Percentiles rank a stretch among this genome's conserved stretches.
These are phyloP conservation scores for Tricholoma hemisulphureum DNA, from an alignment of 768 basidiomycete genomes.

Conservation along the genomic window DNA sequence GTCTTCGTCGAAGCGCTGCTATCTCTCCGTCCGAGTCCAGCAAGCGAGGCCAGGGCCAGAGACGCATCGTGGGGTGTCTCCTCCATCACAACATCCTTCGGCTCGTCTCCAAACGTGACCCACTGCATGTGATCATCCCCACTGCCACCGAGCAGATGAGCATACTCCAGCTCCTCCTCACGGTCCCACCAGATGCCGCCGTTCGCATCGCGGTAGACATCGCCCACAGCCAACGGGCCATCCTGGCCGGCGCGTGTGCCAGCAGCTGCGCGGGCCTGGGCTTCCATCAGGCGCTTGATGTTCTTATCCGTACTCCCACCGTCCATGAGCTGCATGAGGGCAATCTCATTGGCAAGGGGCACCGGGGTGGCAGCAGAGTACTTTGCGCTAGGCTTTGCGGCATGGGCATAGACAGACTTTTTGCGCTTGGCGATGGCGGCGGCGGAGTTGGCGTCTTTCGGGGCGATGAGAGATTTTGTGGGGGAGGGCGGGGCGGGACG, in stretches of 20 bases:
- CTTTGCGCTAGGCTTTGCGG: slow-evolving; percentile 30
- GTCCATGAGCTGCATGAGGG: slow-evolving; percentile 65
- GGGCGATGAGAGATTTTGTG: slow-evolving; percentile 20
- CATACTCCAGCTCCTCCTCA: slow-evolving; percentile 70
- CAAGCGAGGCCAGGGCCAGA: slow-evolving; percentile 18
- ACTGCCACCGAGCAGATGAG: slow-evolving; percentile 49
- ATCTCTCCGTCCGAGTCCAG: slow-evolving; percentile 35
- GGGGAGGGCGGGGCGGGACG: slow-evolving; percentile 20
- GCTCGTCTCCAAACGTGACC: background rate
- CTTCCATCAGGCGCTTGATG: slow-evolving; percentile 51
- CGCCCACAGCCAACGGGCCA: slow-evolving; percentile 37
- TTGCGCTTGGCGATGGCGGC: slow-evolving; percentile 43
- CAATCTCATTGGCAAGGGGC: slow-evolving; percentile 63
- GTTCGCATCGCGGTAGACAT: slow-evolving; percentile 57
- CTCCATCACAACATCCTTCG: background rate
- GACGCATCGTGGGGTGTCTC: slow-evolving; percentile 8
- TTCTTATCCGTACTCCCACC: slow-evolving; percentile 61
- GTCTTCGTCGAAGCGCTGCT: slow-evolving; percentile 43
- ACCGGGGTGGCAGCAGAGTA: slow-evolving; percentile 35
- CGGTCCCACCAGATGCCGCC: slow-evolving; percentile 71
- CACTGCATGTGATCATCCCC: slow-evolving; percentile 20
- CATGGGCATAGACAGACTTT: slow-evolving; percentile 50
- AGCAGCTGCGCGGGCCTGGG: slow-evolving; percentile 48
- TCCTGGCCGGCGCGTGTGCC: slow-evolving; percentile 11
- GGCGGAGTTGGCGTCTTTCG: background rate